phyloP scores from a whole-genome alignment of 768 basidiomycete species.

The Lactifluus volemus region DNA sequence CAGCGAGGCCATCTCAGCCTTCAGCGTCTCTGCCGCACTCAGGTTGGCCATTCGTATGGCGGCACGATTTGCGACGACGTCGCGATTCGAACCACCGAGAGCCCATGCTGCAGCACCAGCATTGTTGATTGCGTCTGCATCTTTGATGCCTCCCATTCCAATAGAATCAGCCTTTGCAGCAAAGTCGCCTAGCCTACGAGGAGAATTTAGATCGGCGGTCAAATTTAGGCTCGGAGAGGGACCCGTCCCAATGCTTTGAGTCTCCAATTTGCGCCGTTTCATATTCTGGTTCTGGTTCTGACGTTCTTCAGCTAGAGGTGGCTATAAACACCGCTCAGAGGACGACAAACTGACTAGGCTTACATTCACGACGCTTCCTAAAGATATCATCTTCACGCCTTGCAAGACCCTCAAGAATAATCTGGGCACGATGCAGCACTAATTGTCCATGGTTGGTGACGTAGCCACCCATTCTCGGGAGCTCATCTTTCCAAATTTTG shows the following conservation, averaged over 20 bases:
- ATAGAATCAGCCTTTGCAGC: conserved; percentile 71
- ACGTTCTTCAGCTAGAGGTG: conserved; percentile 72
- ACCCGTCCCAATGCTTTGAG: conserved; percentile 30
- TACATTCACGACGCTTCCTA: conserved; percentile 82
- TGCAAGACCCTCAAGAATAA: conserved; percentile 95
- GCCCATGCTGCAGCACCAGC: conserved; percentile 58
- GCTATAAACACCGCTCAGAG: conserved; percentile 5
- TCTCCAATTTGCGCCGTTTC: conserved; percentile 75
- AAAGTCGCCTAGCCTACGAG: conserved; percentile 43
- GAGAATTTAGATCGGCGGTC: conserved; percentile 38
- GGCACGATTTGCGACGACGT: conserved; percentile 82
- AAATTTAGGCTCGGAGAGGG: conserved; percentile 44
- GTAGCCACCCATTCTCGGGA: conserved; percentile 96
- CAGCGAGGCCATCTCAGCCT: conserved; percentile 71
- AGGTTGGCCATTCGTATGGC: conserved; percentile 94
- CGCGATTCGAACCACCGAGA: conserved; percentile 78
- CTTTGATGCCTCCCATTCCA: conserved; percentile 58
- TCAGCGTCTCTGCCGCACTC: conserved; percentile 90
- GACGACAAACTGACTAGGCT: conserved; percentile 5
- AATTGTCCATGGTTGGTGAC: conserved; percentile 88
- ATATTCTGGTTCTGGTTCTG: conserved; percentile 85
- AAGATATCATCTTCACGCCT: conserved; percentile 94
- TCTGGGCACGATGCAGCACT: conserved; percentile 77
- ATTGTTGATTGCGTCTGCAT: conserved; percentile 48
- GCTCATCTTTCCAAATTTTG: conserved; percentile 90